Evolutionary conservation across 352 stramenopile genomes (phyloP).

Genomic region (Phytophthora pisi): DNA sequence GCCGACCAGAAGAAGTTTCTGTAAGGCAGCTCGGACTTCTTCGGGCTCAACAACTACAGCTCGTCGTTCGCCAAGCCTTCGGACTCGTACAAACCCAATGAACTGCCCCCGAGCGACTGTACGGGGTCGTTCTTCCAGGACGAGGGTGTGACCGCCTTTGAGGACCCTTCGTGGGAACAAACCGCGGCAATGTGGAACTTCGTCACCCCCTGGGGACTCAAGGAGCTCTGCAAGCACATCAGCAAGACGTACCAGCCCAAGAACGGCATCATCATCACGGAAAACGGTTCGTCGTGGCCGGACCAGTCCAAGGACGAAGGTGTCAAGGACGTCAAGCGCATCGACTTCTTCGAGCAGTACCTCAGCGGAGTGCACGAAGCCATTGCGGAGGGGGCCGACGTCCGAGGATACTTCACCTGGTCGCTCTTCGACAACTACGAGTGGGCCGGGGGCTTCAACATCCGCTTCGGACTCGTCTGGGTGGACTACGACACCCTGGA

Average conservation of each 20-base stretch:
- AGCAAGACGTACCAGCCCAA: slow-evolving; percentile 77
- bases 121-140: slow-evolving; percentile 46
- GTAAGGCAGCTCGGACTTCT: slow-evolving; percentile 90
- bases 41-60: slow-evolving; percentile 96
- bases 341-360: slow-evolving; percentile 88
- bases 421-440: slow-evolving; percentile 94
- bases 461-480: slow-evolving; percentile 63
- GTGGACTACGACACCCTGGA: slow-evolving; percentile 68
- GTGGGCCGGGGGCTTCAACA: slow-evolving; percentile 76
- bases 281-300: slow-evolving; percentile 89
- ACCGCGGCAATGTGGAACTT: slow-evolving; percentile 87
- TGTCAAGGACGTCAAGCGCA: slow-evolving; percentile 75
- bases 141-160: slow-evolving; percentile 43
- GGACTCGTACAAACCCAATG: slow-evolving; percentile 37
- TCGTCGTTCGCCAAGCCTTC: slow-evolving; percentile 53
- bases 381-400: slow-evolving; percentile 57
- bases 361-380: slow-evolving; percentile 69
- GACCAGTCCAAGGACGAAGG: slow-evolving; percentile 73
- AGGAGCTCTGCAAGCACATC: slow-evolving; percentile 92
- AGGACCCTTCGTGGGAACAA: slow-evolving; percentile 67
- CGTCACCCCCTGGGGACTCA: slow-evolving; percentile 78
- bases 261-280: slow-evolving; percentile 89
- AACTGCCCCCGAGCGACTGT: slow-evolving; percentile 17
- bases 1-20: slow-evolving; percentile 79
- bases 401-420: slow-evolving; percentile 92